Percentiles rank a stretch among this genome's conserved stretches.
These are phyloP conservation scores for Lactarius sp. DNA, from an alignment of 768 basidiomycete species.

Conservation along the genomic window DNA sequence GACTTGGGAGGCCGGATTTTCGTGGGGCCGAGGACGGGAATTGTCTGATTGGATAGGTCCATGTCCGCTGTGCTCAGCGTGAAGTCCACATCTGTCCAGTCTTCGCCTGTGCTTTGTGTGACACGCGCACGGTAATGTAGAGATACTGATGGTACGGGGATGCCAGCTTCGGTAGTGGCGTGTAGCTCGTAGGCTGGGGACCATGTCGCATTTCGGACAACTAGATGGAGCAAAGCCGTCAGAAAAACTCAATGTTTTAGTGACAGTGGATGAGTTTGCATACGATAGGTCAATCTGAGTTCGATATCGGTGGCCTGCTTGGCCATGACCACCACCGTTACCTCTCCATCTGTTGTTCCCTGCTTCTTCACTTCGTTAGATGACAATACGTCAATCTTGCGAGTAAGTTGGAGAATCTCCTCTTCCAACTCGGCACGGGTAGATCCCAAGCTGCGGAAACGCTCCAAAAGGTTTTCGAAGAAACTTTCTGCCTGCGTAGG, in stretches of 20 bases:
- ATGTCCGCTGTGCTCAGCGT: constrained; percentile 48
- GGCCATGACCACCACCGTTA: constrained; percentile 42
- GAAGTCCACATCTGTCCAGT: constrained; percentile 48
- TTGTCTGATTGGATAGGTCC: constrained; percentile 38
- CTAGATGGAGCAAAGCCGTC: constrained; percentile 34
- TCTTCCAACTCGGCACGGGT: constrained; percentile 37
- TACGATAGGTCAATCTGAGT: constrained; percentile 52
- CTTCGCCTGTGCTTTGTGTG: constrained; percentile 53
- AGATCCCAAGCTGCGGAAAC: constrained; percentile 35
- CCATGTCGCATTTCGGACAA: constrained; percentile 50
- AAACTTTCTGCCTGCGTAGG: constrained; percentile 39
- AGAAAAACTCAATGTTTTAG: neutral
- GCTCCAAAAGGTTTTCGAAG: constrained; percentile 39
- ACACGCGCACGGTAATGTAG: constrained; percentile 55
- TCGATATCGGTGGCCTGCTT: constrained; percentile 37
- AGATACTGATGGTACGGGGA: constrained; percentile 40
- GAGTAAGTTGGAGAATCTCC: constrained; percentile 32
- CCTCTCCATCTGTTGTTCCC: constrained; percentile 29
- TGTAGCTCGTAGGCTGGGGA: constrained; percentile 56
- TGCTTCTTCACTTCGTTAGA: constrained; percentile 35
- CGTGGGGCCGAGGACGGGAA: constrained; percentile 19
- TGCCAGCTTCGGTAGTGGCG: constrained; percentile 40
- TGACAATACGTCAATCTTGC: constrained; percentile 37
- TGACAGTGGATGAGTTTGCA: constrained; percentile 23
- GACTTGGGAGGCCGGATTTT: constrained; percentile 2